phyloP scores from a whole-genome alignment of 176 grass and related monocot species.

The Raddia distichophylla region DNA sequence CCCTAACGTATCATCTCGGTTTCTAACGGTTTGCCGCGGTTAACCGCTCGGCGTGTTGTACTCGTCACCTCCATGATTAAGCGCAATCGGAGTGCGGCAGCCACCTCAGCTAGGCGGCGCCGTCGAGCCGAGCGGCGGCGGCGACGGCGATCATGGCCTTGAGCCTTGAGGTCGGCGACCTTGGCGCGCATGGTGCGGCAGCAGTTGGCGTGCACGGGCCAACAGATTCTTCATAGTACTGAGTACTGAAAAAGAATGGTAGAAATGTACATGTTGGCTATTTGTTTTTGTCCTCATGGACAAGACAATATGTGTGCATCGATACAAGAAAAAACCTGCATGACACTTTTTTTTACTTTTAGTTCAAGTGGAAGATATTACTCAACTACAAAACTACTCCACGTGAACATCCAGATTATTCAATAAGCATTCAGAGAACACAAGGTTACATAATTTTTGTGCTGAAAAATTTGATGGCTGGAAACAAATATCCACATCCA shows the following conservation, averaged over 20 bases:
- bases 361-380: background rate
- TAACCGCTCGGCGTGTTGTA: no score
- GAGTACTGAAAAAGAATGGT: background rate
- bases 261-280: background rate
- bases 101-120: slow-evolving; percentile 29
- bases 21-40: no score
- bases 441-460: no score
- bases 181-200: slow-evolving; percentile 70
- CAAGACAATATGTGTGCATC: background rate
- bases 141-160: slow-evolving; percentile 42
- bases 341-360: background rate
- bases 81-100: slow-evolving; percentile 38
- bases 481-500: no score
- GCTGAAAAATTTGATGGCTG: no score
- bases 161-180: slow-evolving; percentile 52
- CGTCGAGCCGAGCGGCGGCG: background rate
- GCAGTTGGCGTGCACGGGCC: slow-evolving; percentile 79
- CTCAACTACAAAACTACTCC: background rate
- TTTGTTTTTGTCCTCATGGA: slow-evolving; percentile 7
- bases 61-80: slow-evolving; percentile 31
- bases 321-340: slow-evolving; percentile 10
- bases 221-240: slow-evolving; percentile 21
- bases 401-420: slow-evolving; percentile 3
- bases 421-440: slow-evolving; percentile 22
- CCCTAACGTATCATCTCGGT: no score